Evolutionary conservation across 106 monocot genomes (phyloP), one percentile per base, ranked within the genome.

Genomic region (Ottelia alismoides): DNA sequence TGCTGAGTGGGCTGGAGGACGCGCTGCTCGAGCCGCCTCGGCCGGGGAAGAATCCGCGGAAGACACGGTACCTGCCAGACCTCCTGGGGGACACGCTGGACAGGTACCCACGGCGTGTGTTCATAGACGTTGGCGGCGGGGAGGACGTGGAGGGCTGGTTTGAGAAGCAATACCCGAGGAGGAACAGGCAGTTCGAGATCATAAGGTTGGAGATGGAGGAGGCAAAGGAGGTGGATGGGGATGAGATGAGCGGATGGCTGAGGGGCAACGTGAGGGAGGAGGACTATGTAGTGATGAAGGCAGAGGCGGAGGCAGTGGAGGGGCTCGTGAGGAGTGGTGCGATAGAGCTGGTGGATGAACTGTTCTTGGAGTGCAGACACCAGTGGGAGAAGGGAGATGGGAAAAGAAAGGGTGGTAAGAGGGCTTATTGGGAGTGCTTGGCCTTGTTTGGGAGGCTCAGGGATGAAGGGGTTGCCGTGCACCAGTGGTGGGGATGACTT

Each of bases 341-440:
- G 2, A 56, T 78, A 7, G 59, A 52, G 18, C 70, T 81, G 27
- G 74, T 87, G 22, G 87, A 87, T 30, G 81, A 87, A 72, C 51
- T 87, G 22, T 81, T 87, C 58, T 56, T 87, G 12, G 81, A 78
- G 55, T 87, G 81, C 20, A 2, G 27, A n/a, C n/a, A n/a, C n/a
- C n/a, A n/a, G n/a, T n/a, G n/a, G n/a, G n/a, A n/a, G n/a, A n/a
- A n/a, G n/a, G n/a, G n/a, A n/a, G n/a, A n/a, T n/a, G n/a, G n/a
- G n/a, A n/a, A n/a, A n/a, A n/a, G n/a, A n/a, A n/a, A 19, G n/a
- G 29, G 0, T 18, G 22, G 30, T 17, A 21, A 23, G 28, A 5
- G 53, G 53, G 28, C 53, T 14, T 53, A 53, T 25, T 53, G 53
- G 53, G 53, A 53, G 53, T 53, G 28, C 53, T 28, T 53, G n/a